A percentile compares a stretch with the other conserved stretches of the same genome.
These are phyloP conservation scores for Paraconiothyrium brasiliense DNA, from an alignment of 2,329 filamentous ascomycete species.

Conservation along the genomic window DNA sequence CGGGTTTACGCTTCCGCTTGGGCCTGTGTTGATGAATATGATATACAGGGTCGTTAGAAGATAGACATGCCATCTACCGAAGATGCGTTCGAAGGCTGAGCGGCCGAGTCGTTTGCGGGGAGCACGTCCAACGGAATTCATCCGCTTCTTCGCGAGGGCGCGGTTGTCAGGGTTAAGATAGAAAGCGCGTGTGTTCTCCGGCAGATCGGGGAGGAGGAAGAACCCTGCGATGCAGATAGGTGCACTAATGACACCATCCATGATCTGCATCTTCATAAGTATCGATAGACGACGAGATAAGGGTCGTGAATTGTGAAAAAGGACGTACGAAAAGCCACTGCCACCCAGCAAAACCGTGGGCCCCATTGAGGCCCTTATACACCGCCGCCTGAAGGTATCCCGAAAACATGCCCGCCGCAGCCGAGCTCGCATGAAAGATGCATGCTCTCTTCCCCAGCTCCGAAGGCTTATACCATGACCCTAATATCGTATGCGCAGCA, in stretches of 20 bases:
- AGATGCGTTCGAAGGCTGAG: conserved; percentile 28
- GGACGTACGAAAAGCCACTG: conserved; percentile 1
- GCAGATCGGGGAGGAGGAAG: not conserved
- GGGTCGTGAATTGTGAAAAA: not conserved
- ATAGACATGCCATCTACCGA: conserved; percentile 33
- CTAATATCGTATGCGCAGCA: conserved; percentile 9
- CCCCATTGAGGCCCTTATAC: conserved; percentile 65
- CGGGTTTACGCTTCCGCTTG: conserved; percentile 28
- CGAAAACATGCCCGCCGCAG: conserved; percentile 2
- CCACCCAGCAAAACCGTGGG: conserved; percentile 61
- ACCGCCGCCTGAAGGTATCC: conserved; percentile 61
- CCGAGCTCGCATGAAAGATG: conserved; percentile 8
- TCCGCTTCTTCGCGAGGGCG: conserved; percentile 25
- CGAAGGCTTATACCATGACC: not conserved
- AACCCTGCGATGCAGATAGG: not conserved
- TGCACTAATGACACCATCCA: not conserved
- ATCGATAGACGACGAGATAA: not conserved
- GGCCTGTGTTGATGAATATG: conserved; percentile 31
- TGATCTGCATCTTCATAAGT: not conserved
- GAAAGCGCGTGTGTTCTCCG: not conserved
- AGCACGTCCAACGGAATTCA: conserved; percentile 27
- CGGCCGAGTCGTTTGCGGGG: conserved; percentile 25
- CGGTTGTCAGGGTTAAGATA: conserved; percentile 17
- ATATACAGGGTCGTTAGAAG: conserved; percentile 28
- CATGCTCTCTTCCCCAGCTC: conserved; percentile 5